These are phyloP conservation scores for Salvia sclarea DNA, from an alignment of 305 asterid species.

Conservation along the genomic window DNA sequence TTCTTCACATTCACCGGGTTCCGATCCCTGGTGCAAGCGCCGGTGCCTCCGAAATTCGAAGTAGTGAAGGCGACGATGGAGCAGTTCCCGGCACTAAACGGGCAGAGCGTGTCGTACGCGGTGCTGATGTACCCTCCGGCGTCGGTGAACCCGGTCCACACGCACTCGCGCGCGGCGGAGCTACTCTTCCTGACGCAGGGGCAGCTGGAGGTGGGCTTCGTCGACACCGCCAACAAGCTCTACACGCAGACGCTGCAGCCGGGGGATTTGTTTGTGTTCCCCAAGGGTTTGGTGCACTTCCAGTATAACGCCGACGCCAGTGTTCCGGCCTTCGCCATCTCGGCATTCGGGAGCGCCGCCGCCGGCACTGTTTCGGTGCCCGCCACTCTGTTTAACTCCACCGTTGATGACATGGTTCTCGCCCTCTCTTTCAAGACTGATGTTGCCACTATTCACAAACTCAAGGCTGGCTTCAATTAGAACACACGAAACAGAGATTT, in stretches of 20 bases:
- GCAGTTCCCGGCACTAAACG: slow-evolving; percentile 53
- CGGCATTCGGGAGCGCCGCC: slow-evolving; percentile 57
- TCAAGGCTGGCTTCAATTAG: slow-evolving; percentile 61
- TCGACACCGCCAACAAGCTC: slow-evolving; percentile 49
- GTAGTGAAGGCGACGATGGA: slow-evolving; percentile 44
- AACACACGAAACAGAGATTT: no score
- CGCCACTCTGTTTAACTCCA: slow-evolving; percentile 40
- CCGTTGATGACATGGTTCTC: slow-evolving; percentile 45
- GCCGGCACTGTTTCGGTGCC: slow-evolving; percentile 62
- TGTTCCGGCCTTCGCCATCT: slow-evolving; percentile 43
- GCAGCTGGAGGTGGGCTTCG: slow-evolving; percentile 53
- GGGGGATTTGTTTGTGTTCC: slow-evolving; percentile 56
- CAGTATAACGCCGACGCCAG: slow-evolving; percentile 45
- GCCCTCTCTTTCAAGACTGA: slow-evolving; percentile 58
- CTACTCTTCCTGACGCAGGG: slow-evolving; percentile 50
- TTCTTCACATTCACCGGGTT: slow-evolving; percentile 58
- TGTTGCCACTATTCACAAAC: slow-evolving; percentile 50
- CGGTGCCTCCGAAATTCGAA: slow-evolving; percentile 38
- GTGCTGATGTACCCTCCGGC: slow-evolving; percentile 46
- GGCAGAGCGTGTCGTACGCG: slow-evolving; percentile 63
- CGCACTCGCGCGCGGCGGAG: slow-evolving; percentile 62
- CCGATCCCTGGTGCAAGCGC: slow-evolving; percentile 40
- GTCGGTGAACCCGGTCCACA: slow-evolving; percentile 60
- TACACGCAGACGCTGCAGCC: slow-evolving; percentile 47
- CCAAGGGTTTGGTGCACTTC: slow-evolving; percentile 58